Percentiles rank a stretch among this genome's conserved stretches.
phyloP scores from a whole-genome alignment of 1,284 basidiomycete species.

The Stereum hirsutum region DNA sequence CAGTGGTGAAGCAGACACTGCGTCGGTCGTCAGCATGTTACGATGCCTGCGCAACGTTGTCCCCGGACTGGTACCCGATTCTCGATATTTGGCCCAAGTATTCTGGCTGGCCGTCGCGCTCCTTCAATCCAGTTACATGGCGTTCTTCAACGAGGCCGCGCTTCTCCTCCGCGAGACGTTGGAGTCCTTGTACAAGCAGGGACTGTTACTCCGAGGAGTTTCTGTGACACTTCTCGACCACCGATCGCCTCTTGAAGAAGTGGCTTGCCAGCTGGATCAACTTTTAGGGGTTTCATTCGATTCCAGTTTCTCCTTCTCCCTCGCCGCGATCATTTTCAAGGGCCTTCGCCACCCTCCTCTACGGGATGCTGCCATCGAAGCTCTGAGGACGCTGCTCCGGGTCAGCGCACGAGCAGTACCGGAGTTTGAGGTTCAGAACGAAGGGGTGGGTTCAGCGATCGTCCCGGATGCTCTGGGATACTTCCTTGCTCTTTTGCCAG shows the following conservation, averaged over 20 bases:
- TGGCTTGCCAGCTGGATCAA: constrained; percentile 65
- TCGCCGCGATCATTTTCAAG: constrained; percentile 80
- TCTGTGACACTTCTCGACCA: constrained; percentile 55
- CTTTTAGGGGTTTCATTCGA: constrained; percentile 73
- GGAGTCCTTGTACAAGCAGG: constrained; percentile 56
- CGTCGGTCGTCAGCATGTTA: constrained; percentile 77
- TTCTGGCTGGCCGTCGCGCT: constrained; percentile 85
- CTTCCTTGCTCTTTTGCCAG: constrained; percentile 73
- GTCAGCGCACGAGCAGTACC: constrained; percentile 44
- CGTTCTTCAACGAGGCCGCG: constrained; percentile 67
- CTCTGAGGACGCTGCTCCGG: constrained; percentile 46
- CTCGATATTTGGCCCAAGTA: constrained; percentile 65
- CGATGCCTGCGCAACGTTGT: constrained; percentile 76
- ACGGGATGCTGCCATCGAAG: constrained; percentile 46
- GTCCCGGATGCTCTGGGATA: constrained; percentile 65
- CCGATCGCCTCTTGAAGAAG: constrained; percentile 57
- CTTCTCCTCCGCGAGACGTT: constrained; percentile 58
- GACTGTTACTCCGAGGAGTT: constrained; percentile 47
- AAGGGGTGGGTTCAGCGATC: constrained; percentile 32
- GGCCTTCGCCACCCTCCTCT: constrained; percentile 68
- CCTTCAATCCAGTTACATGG: constrained; percentile 67
- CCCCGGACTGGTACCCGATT: constrained; percentile 56
- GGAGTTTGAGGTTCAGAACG: constrained; percentile 25
- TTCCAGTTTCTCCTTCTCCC: constrained; percentile 70
- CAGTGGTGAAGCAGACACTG: constrained; percentile 63